Evolutionary conservation across 179 eudicot genomes (phyloP).

Genomic region (Silene coronaria): DNA sequence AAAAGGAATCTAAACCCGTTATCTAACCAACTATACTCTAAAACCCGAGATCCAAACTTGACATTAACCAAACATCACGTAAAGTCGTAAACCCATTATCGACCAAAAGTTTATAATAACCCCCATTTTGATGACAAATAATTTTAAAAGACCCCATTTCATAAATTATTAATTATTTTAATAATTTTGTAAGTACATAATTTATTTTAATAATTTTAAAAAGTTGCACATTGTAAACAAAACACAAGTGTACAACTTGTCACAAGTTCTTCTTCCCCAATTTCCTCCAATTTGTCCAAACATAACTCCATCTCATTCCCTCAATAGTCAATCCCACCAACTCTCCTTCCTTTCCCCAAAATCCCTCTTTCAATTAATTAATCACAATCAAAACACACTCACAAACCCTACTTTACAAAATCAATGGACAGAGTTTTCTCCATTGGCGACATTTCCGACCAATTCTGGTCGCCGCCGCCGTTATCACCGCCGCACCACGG

Average conservation of each 20-base stretch:
- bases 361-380: background rate
- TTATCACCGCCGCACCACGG: background rate
- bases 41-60: too few relatives aligned
- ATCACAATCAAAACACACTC: background rate
- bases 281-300: background rate
- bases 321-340: background rate
- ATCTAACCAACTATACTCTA: too few relatives aligned
- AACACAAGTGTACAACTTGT: background rate
- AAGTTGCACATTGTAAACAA: background rate
- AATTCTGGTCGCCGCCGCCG: slow-evolving; percentile 59
- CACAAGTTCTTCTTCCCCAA: background rate
- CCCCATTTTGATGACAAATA: too few relatives aligned
- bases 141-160: too few relatives aligned
- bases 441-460: slow-evolving; percentile 73
- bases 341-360: background rate
- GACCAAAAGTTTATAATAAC: too few relatives aligned
- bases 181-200: too few relatives aligned
- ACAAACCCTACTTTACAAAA: background rate
- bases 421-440: slow-evolving; percentile 80
- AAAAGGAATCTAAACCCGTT: too few relatives aligned
- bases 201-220: background rate
- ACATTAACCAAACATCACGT: too few relatives aligned
- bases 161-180: too few relatives aligned
- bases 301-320: too few relatives aligned
- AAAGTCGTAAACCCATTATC: too few relatives aligned